Base-by-base conservation (phyloP, 2,329 filamentous ascomycete genomes). In the Onygenales sp. region DNA sequence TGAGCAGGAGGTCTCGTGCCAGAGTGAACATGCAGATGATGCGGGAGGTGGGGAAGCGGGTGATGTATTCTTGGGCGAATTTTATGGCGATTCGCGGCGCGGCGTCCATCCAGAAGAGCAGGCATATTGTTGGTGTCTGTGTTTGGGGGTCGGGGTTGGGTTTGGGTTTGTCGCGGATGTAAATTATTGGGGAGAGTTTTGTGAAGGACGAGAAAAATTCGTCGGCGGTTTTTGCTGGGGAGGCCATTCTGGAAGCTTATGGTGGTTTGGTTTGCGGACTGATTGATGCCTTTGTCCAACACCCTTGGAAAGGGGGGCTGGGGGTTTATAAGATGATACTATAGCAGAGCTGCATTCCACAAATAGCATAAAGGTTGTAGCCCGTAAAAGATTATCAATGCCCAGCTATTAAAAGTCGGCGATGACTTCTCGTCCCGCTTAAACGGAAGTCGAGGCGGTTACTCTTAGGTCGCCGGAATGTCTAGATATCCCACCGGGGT, bases 41-140 rank as follows among this genome's bases (percentile, higher is more conserved):
- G 21, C 69, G 71, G 2, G 74, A 65, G 9, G 62, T 59, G 7
- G 76, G 75, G 42, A 69, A 71, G 5, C 77, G 64, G 1, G 61
- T 63, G 31, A 66, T 63, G 60, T 79, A 78, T 51, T 69, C 65
- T 1, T 63, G 53, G n/a, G 73, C 67, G 59, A 78, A 79, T 64
- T 78, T 78, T 50, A 67, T 60, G 32, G 77, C 64, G 45, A 75
- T 70, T 13, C 70, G 67, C 1, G 68, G 60, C 7, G 63, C 60
- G 2, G 75, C 76, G 49, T 73, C 72, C 65, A 78, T 75, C 76
- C 76, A 79, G 56, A 75, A 69, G 50, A 75, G 64, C 52, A 78
- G 61, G 51, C 78, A 65, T 31, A 78, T 69, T 45, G 68, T 68
- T 14, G 67, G 66, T n/a, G 52, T 31, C 38, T 32, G 48, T 2